Percentiles rank a stretch among this genome's conserved stretches.
Evolutionary conservation across 257 asterid species (phyloP).

Genomic region (Buddleja alternifolia): DNA sequence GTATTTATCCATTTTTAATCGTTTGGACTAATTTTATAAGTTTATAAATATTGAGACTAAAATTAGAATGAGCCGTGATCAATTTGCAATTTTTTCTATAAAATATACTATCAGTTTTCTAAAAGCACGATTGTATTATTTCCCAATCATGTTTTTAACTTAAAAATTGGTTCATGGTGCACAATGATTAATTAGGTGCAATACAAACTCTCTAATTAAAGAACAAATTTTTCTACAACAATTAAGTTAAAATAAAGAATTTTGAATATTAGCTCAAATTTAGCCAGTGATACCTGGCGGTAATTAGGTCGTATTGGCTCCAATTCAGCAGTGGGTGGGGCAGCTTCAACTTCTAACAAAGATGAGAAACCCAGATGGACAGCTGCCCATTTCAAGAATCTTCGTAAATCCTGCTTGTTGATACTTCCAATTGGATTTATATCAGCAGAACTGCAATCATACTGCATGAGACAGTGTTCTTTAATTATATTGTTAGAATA

Average conservation of each 20-base stretch:
- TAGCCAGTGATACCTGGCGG: conserved; percentile 64
- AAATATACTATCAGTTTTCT: conserved; percentile 25
- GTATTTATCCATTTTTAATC: too few relatives aligned
- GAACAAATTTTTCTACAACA: neutral
- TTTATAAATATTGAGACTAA: too few relatives aligned
- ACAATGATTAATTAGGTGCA: conserved; percentile 10
- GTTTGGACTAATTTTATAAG: too few relatives aligned
- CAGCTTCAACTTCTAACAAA: conserved; percentile 86
- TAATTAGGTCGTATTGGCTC: conserved; percentile 82
- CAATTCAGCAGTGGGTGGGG: conserved; percentile 95
- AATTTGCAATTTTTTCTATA: too few relatives aligned
- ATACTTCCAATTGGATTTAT: conserved; percentile 95
- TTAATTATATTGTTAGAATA: too few relatives aligned
- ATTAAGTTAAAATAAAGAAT: neutral
- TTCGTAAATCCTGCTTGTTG: conserved; percentile 86
- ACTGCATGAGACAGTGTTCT: conserved; percentile 57
- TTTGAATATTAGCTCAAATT: neutral
- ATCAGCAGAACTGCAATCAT: conserved; percentile 98
- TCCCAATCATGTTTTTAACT: neutral
- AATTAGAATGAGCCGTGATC: too few relatives aligned
- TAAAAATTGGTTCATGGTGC: neutral
- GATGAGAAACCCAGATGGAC: conserved; percentile 84
- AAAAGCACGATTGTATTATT: neutral
- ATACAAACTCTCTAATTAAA: neutral
- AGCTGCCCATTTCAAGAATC: conserved; percentile 88